These are phyloP conservation scores for Lactarius sp. DNA, from an alignment of 768 basidiomycete genomes.

Conservation along the genomic window DNA sequence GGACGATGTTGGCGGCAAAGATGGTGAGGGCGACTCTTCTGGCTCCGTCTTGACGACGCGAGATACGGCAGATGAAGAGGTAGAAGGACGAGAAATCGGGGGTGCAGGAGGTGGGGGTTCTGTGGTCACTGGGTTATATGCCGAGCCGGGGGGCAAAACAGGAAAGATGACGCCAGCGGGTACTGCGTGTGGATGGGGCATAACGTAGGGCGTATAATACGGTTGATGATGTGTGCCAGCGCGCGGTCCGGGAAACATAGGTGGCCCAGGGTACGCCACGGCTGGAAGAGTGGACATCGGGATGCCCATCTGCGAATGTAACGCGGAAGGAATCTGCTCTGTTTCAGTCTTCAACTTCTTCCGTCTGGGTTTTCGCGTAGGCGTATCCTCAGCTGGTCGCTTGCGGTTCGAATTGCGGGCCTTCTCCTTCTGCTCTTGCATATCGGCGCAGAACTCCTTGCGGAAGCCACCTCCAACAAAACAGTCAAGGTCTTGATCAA, in stretches of 20 bases:
- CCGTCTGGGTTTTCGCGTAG: conserved; percentile 31
- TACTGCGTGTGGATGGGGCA: conserved; percentile 40
- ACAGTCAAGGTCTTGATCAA: conserved; percentile 74
- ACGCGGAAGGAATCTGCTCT: neutral
- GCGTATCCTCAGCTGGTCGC: conserved; percentile 24
- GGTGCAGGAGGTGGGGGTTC: conserved; percentile 18
- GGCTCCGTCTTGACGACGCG: conserved; percentile 17
- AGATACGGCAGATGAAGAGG: conserved; percentile 16
- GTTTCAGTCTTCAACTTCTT: conserved; percentile 28
- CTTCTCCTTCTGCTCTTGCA: conserved; percentile 35
- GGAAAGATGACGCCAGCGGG: conserved; percentile 71
- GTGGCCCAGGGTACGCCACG: conserved; percentile 29
- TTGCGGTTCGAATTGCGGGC: conserved; percentile 19
- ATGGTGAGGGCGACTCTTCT: conserved; percentile 23
- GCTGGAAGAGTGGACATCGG: conserved; percentile 26
- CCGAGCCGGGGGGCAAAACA: conserved; percentile 54
- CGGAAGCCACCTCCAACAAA: conserved; percentile 81
- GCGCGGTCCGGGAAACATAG: conserved; percentile 30
- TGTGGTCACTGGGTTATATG: conserved; percentile 33
- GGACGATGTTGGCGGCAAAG: conserved; percentile 20
- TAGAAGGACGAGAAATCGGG: conserved; percentile 10
- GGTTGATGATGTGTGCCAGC: conserved; percentile 64
- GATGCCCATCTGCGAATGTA: conserved; percentile 20
- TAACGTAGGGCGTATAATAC: conserved; percentile 43
- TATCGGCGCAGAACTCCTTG: conserved; percentile 47